These are phyloP conservation scores for Paralagenidium karlingii DNA, from an alignment of 352 stramenopile species.

Conservation along the genomic window DNA sequence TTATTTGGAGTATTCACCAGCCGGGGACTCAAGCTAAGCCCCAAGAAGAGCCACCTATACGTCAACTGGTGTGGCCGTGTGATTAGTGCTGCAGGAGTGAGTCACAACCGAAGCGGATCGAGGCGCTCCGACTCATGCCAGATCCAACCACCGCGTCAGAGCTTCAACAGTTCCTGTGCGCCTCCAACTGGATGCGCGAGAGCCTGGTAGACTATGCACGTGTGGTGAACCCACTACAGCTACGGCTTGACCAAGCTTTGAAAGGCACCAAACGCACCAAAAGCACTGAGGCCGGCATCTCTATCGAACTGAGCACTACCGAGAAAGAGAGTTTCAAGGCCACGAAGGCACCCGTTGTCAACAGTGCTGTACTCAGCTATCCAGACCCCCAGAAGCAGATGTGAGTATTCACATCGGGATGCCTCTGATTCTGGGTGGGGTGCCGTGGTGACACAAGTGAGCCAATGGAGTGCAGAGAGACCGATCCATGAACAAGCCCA, in stretches of 20 bases:
- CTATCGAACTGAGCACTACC: neutral
- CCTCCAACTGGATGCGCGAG: constrained; percentile 10
- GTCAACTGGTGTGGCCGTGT: constrained; percentile 11
- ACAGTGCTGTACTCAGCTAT: too few species aligned
- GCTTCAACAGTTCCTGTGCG: constrained; percentile 14
- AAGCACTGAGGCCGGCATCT: neutral
- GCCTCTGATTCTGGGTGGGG: constrained; percentile 2
- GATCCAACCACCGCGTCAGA: constrained; percentile 3
- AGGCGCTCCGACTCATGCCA: neutral
- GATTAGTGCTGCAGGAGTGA: constrained; percentile 7
- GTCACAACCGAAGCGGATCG: constrained; percentile 5
- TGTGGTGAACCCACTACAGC: constrained; percentile 1
- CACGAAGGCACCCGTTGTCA: too few species aligned
- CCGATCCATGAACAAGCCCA: constrained; percentile 5
- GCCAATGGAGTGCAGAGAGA: neutral
- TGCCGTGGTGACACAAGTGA: constrained; percentile 6
- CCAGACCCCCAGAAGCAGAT: neutral
- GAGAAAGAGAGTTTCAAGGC: constrained; percentile 2
- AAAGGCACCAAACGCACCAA: constrained; percentile 1
- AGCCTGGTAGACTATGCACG: constrained; percentile 7
- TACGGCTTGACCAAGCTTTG: constrained; percentile 1
- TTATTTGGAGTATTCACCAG: neutral
- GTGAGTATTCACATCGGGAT: constrained; percentile 6
- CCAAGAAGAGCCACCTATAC: constrained; percentile 6
- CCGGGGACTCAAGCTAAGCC: neutral